A percentile compares a stretch with the other conserved stretches of the same genome.
phyloP scores from a whole-genome alignment of 805 yeast species.

The Metschnikowia cubensis region DNA sequence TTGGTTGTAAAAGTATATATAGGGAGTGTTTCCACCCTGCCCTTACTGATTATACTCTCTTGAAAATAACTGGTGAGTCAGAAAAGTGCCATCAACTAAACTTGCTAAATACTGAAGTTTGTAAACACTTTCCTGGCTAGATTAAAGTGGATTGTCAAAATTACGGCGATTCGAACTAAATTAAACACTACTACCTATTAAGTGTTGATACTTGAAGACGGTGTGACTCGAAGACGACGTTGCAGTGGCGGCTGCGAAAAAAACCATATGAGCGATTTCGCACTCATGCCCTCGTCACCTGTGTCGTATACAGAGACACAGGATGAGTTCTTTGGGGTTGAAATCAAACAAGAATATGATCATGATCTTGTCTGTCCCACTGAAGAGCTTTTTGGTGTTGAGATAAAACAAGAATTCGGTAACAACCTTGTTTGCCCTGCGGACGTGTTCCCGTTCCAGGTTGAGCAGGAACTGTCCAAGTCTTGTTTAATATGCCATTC shows the following conservation, averaged over 20 bases:
- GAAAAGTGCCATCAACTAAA: not conserved
- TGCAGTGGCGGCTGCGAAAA: slow-evolving; percentile 1
- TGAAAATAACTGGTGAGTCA: not conserved
- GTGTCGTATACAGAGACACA: not conserved
- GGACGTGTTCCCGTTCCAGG: not conserved
- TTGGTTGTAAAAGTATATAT: not conserved
- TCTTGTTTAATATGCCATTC: not conserved
- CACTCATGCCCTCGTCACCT: slow-evolving; percentile 1
- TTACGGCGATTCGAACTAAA: too few relatives aligned
- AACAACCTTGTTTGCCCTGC: not conserved
- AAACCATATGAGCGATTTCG: not conserved
- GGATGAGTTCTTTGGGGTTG: not conserved
- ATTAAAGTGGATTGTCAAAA: not conserved
- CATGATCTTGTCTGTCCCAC: not conserved
- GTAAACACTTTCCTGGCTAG: not conserved
- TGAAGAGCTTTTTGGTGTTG: not conserved
- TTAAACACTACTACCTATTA: not conserved
- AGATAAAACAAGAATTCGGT: not conserved
- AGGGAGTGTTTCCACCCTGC: not conserved
- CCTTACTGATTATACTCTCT: not conserved
- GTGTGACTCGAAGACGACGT: not conserved
- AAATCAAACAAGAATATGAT: not conserved
- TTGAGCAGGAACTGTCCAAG: not conserved
- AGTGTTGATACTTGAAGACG: not conserved
- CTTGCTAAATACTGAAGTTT: not conserved